Evolutionary conservation across 306 rosid genomes (phyloP), one percentile per base, ranked within the genome.

Genomic region (Sechiopsis laciniata): DNA sequence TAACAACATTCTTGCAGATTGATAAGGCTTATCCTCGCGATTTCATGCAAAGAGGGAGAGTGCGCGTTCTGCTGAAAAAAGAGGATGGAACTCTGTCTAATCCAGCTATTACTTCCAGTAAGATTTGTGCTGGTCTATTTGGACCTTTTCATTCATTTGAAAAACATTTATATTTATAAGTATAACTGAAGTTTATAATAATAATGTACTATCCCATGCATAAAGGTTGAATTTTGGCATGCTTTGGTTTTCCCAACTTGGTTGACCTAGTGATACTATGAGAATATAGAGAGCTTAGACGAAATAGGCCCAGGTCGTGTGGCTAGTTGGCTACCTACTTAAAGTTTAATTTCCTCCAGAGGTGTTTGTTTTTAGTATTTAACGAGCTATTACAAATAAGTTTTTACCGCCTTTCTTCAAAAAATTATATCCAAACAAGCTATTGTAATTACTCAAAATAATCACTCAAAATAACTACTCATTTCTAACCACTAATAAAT

Each of bases 21-120:
- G 90, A 88, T 65, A 93, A 88, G 83, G 98, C 96, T 71, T 93
- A 93, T 56, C 97, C 97, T 2, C 95, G 96, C 6, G 96, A 94
- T 83, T 94, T 88, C 77, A 86, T 89, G 94, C 97, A 90, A 87
- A 76, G 83, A 71, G 98, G 97, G 74, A 81, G 98, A 75, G 90
- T 90, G 55, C 85, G 98, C 84, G 92, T 85, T 1, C 80, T 77
- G 87, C 87, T 94, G 62, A 90, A 89, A 75, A 88, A 73, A 77
- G 97, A 86, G 58, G 97, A 90, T 79, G 98, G 98, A 14, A 76
- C 89, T 62, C 87, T 87, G 14, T 74, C 0, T 7, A 94, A 94
- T 87, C 81, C 89, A 4, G 76, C 85, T 32, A 86, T 90, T 12
- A 21, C 90, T 69, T 84, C 98, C 13, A 79, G 94, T 93, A 86